A percentile compares a stretch with the other conserved stretches of the same genome.
phyloP scores from a whole-genome alignment of 1,139 yeast species.

The Hansenula lynferdii region DNA sequence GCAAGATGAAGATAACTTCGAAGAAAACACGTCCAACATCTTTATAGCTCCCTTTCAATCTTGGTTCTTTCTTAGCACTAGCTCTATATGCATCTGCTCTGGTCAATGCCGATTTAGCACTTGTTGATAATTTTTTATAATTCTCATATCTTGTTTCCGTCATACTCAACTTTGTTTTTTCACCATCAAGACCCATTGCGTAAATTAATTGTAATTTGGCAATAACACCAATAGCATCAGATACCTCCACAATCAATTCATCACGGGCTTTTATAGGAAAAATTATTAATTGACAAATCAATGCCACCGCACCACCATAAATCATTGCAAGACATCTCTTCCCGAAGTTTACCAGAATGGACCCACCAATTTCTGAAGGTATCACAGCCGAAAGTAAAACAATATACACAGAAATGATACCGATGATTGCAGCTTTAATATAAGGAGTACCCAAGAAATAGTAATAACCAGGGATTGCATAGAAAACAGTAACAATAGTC shows the following conservation, averaged over 20 bases:
- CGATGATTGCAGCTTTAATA: constrained; percentile 45
- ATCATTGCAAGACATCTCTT: constrained; percentile 45
- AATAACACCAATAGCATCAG: constrained; percentile 33
- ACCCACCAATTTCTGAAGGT: constrained; percentile 35
- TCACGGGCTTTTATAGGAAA: constrained; percentile 46
- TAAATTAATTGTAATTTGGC: constrained; percentile 33
- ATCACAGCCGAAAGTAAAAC: constrained; percentile 39
- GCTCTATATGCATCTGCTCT: constrained; percentile 37
- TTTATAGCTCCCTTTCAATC: constrained; percentile 40
- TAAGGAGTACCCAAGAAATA: constrained; percentile 39
- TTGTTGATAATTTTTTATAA: constrained; percentile 26
- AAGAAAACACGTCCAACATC: constrained; percentile 34
- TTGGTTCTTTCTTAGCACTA: constrained; percentile 40
- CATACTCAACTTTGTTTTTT: constrained; percentile 21
- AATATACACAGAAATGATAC: constrained; percentile 39
- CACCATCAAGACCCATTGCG: constrained; percentile 38
- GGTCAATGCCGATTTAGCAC: constrained; percentile 33
- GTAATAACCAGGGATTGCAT: constrained; percentile 41
- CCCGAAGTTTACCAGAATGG: constrained; percentile 39
- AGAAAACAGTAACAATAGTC: constrained; percentile 35
- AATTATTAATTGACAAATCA: constrained; percentile 36
- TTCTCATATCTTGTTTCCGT: constrained; percentile 24
- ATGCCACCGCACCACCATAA: constrained; percentile 43
- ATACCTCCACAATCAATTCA: constrained; percentile 35
- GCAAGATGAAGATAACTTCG: constrained; percentile 39